These are phyloP conservation scores for Pyronema domesticum DNA, from an alignment of 495 filamentous ascomycete species.

Conservation along the genomic window DNA sequence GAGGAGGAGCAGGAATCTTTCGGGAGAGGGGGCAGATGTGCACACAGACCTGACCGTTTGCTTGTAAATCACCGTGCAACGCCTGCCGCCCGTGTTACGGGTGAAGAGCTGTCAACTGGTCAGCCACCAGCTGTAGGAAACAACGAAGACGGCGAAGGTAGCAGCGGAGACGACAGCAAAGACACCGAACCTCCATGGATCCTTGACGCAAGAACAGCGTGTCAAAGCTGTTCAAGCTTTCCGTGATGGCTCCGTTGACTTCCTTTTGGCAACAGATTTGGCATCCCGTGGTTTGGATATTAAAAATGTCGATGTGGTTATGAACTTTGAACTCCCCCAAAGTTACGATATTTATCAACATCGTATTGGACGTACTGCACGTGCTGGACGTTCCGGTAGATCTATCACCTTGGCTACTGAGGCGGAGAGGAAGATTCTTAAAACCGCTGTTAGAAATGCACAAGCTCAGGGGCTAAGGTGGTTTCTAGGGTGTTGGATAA, in stretches of 20 bases:
- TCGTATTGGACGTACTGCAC: slow-evolving; percentile 91
- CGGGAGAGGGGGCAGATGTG: too few relatives aligned
- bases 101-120: too few relatives aligned
- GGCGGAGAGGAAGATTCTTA: slow-evolving; percentile 85
- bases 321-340: slow-evolving; percentile 95
- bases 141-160: too few relatives aligned
- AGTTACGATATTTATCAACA: slow-evolving; percentile 91
- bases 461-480: slow-evolving; percentile 75
- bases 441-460: slow-evolving; percentile 64
- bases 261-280: slow-evolving; percentile 85
- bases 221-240: slow-evolving; percentile 81
- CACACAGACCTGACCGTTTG: too few relatives aligned
- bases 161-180: too few relatives aligned
- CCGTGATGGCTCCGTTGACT: slow-evolving; percentile 63
- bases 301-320: slow-evolving; percentile 83
- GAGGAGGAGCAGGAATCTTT: too few relatives aligned
- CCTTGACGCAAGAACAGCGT: slow-evolving; percentile 92
- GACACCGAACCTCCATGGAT: slow-evolving; percentile 56
- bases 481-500: slow-evolving; percentile 58
- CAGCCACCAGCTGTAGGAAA: too few relatives aligned
- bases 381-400: slow-evolving; percentile 79
- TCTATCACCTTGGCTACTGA: slow-evolving; percentile 89
- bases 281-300: slow-evolving; percentile 96
- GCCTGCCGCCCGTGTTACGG: too few relatives aligned
- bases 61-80: too few relatives aligned